A percentile compares a stretch with the other conserved stretches of the same genome.
Evolutionary conservation across 2,329 filamentous ascomycete genomes (phyloP).

Genomic region (Paecilomyces sp.): DNA sequence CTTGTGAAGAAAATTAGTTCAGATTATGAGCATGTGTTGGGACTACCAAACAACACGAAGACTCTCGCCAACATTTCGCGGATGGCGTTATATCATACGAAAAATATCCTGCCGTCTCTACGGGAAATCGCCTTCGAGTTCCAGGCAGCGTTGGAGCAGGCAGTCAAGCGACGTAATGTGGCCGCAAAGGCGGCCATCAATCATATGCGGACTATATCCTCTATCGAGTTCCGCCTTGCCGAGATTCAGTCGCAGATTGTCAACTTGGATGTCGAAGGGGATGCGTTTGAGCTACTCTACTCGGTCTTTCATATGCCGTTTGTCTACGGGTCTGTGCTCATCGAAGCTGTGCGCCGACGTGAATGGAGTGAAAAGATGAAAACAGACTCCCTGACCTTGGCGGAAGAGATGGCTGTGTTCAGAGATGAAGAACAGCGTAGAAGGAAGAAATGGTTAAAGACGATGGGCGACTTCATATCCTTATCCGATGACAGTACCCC

Average conservation of each 20-base stretch:
- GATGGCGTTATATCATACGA: constrained; percentile 57
- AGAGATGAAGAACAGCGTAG: constrained; percentile 89
- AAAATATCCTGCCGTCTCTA: constrained; percentile 56
- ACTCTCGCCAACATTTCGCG: constrained; percentile 56
- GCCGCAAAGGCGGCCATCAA: constrained; percentile 59
- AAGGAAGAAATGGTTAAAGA: constrained; percentile 83
- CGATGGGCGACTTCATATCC: constrained; percentile 65
- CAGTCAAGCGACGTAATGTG: constrained; percentile 59
- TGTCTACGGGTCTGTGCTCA: constrained; percentile 81
- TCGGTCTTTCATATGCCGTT: constrained; percentile 77
- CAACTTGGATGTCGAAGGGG: constrained; percentile 65
- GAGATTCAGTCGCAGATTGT: constrained; percentile 66
- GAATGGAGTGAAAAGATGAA: constrained; percentile 93
- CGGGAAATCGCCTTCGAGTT: constrained; percentile 51
- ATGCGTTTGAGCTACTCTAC: constrained; percentile 73
- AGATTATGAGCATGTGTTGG: constrained; percentile 72
- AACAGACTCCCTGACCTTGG: constrained; percentile 74
- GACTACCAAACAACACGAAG: constrained; percentile 61
- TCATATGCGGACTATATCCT: constrained; percentile 76
- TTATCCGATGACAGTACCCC: constrained; percentile 62
- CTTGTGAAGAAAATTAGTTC: constrained; percentile 79
- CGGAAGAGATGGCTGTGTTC: constrained; percentile 86
- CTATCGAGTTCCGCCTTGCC: constrained; percentile 68
- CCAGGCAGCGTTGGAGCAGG: constrained; percentile 39
- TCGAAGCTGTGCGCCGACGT: constrained; percentile 75